Evolutionary conservation across 768 basidiomycete species (phyloP), one percentile per base, ranked within the genome.

Genomic region (Tephrocybe rancida): DNA sequence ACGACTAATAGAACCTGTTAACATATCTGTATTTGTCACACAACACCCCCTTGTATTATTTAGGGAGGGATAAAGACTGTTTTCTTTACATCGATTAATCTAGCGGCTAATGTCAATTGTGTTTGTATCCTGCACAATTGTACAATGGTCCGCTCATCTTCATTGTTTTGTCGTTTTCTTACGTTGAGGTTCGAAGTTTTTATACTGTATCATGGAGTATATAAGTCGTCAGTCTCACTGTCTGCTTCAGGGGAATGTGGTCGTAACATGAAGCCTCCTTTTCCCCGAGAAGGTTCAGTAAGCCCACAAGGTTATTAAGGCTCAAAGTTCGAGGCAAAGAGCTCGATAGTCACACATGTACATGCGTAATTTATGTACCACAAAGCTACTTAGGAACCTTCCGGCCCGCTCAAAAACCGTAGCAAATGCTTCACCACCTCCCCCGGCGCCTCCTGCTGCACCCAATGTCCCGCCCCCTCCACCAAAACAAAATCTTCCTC

Each of bases 391-490:
- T 18, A 19, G n/a, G 1, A 38, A 13, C 30, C 10, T 27, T 44
- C 5, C 11, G 39, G 44, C 24, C 61, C 68, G 1, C 48, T 62
- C 55, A 81, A 61, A 59, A 85, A 84, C 25, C 63, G 52, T 45
- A 74, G 44, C 48, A 85, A 50, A 45, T 70, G 65, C 18, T 67
- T 42, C 6, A 81, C 63, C 14, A 85, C 74, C 11, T 58, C 69
- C 39, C 72, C 72, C 11, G 79, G 75, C 25, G 71, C 56, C 61
- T 85, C 85, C 61, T 86, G 82, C 62, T 82, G 83, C 16, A 80
- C 81, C 85, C 85, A 85, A 65, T 86, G 86, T 0, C 85, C 86
- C 0, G 83, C 83, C 3, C 77, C 78, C 2, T 77, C 68, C 8
- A 86, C 67, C 38, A 87, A 54, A n/a, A 83, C 73, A 27, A 84